These are phyloP conservation scores for Excoecaria cochinchinensis DNA, from an alignment of 345 rosid genomes.

Conservation along the genomic window DNA sequence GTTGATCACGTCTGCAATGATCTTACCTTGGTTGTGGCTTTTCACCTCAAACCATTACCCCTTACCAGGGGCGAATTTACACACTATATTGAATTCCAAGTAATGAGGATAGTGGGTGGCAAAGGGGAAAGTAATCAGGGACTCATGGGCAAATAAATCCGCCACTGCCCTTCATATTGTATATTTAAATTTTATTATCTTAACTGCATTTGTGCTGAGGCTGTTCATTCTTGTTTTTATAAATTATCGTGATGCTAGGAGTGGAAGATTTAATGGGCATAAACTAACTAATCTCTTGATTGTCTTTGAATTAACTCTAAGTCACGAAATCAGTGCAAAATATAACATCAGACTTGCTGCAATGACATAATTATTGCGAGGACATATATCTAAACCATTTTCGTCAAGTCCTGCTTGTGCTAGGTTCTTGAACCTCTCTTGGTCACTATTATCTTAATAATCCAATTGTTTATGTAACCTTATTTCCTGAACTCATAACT, in stretches of 20 bases:
- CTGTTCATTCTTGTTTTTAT: neutral
- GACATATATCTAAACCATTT: neutral
- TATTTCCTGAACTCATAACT: neutral
- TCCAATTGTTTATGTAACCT: neutral
- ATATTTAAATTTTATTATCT: neutral
- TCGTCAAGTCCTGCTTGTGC: too few species aligned
- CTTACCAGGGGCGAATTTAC: too few species aligned
- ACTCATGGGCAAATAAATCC: too few species aligned
- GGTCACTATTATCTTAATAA: neutral
- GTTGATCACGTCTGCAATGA: neutral
- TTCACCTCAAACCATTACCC: neutral
- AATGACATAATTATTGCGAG: neutral
- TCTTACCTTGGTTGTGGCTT: neutral
- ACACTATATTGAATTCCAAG: too few species aligned
- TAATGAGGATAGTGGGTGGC: too few species aligned
- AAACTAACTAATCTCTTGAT: neutral
- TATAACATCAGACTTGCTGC: neutral
- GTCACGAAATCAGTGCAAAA: neutral
- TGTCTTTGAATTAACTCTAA: neutral
- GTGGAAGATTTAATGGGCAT: neutral
- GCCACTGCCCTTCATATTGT: neutral
- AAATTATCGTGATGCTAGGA: neutral
- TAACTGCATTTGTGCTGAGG: neutral
- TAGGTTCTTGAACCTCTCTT: constrained; percentile 1
- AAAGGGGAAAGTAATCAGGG: too few species aligned